These are phyloP conservation scores for Endoconidiophora polonica DNA, from an alignment of 2,329 filamentous ascomycete species.

Conservation along the genomic window DNA sequence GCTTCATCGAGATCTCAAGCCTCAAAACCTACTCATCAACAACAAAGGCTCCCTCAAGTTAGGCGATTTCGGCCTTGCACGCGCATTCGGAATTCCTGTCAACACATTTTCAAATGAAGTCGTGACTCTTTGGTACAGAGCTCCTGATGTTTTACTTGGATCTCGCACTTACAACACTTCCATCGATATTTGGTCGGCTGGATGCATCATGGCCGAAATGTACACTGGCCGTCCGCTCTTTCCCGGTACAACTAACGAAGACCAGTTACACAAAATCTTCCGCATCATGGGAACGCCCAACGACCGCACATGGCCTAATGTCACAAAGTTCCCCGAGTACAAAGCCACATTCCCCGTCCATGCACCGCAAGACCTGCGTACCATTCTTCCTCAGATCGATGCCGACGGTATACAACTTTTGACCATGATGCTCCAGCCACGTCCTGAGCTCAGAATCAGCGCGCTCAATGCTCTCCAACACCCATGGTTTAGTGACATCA, in stretches of 20 bases:
- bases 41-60: constrained; percentile 79
- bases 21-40: constrained; percentile 93
- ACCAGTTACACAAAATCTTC: constrained; percentile 94
- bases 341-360: constrained; percentile 91
- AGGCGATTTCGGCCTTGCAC: constrained; percentile 83
- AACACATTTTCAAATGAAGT: constrained; percentile 98
- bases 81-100: constrained; percentile 90
- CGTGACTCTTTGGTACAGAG: constrained; percentile 93
- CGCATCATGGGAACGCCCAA: constrained; percentile 95
- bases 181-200: constrained; percentile 98
- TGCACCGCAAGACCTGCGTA: constrained; percentile 73
- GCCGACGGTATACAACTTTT: constrained; percentile 72
- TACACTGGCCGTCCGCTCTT: constrained; percentile 91
- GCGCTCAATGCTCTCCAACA: constrained; percentile 76
- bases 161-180: constrained; percentile 97
- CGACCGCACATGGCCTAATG: constrained; percentile 88
- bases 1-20: constrained; percentile 87
- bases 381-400: constrained; percentile 83
- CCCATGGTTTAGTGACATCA: constrained; percentile 74
- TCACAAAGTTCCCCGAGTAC: constrained; percentile 93
- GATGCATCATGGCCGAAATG: constrained; percentile 99
- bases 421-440: constrained; percentile 77
- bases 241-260: constrained; percentile 94
- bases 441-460: constrained; percentile 80
- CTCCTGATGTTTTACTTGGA: constrained; percentile 85